Evolutionary conservation across 495 filamentous ascomycete genomes (phyloP), one percentile per base, ranked within the genome.

Genomic region (Penicillium robsamsonii): DNA sequence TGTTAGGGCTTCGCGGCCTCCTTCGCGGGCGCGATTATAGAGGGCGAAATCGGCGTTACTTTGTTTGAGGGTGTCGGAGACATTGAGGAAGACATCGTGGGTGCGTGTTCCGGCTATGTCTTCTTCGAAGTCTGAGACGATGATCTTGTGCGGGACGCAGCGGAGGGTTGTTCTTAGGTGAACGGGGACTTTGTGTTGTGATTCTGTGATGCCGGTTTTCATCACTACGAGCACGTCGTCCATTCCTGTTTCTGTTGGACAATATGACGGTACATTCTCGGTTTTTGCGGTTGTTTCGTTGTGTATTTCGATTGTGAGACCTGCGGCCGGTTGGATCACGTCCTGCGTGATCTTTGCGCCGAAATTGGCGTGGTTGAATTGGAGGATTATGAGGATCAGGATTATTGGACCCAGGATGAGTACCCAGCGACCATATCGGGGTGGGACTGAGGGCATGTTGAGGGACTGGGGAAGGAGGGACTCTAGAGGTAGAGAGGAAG

Each of bases 41-140:
- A 77, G 49, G 12, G 70, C 63, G 61, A 81, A 81, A 53, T 82
- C 80, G 7, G 63, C 37, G 47, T 73, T 68, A 22, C 62, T 65
- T 18, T 60, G 31, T 33, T 68, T 65, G 0, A 77, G 50, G 12
- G 57, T 38, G 20, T 68, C 60, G 40, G 75, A 65, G 35, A 67
- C 54, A 45, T 72, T 65, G 27, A 60, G 68, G 42, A 83, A 73
- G 53, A 81, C 75, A 53, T 81, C 78, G 58, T 74, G 58, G 8
- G 74, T 67, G 11, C 54, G 60, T 44, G 75, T 55, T 13, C 66
- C 63, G 38, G 61, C 71, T 54, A 82, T 72, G 8, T 71, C 63
- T 56, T 80, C 75, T 50, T 75, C 71, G 56, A 68, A 76, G 65
- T 83, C 79, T 18, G 79, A 81, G 54, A 78, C 71, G 40, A 83